phyloP scores from a whole-genome alignment of 1,139 yeast species.

The Yarrowia galli region DNA sequence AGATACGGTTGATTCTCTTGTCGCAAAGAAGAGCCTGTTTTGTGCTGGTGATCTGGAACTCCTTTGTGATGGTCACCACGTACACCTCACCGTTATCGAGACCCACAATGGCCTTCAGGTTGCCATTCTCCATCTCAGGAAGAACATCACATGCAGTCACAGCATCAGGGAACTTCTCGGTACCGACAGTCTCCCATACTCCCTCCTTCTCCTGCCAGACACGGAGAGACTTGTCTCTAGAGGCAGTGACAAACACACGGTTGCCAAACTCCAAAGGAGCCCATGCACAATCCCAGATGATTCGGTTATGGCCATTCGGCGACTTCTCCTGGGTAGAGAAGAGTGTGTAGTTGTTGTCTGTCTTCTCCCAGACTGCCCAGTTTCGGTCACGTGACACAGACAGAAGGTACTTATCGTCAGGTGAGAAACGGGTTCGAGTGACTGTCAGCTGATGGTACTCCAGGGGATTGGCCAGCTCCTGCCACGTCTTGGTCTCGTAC shows the following conservation, averaged over 20 bases:
- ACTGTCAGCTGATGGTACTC: constrained; percentile 84
- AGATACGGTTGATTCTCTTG: constrained; percentile 61
- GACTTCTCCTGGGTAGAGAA: constrained; percentile 53
- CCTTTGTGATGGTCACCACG: constrained; percentile 47
- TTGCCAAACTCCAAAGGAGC: constrained; percentile 42
- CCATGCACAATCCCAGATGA: constrained; percentile 97
- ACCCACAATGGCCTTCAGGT: constrained; percentile 66
- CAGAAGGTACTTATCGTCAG: constrained; percentile 68
- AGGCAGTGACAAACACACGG: constrained; percentile 72
- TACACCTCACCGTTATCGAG: constrained; percentile 67
- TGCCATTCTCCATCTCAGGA: constrained; percentile 47
- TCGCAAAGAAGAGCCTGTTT: constrained; percentile 60
- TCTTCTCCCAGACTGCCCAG: constrained; percentile 75
- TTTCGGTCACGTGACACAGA: constrained; percentile 93
- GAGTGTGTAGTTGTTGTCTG: constrained; percentile 52
- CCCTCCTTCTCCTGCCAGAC: constrained; percentile 60
- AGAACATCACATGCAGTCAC: constrained; percentile 76
- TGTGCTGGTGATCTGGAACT: constrained; percentile 45
- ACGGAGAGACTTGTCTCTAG: constrained; percentile 83
- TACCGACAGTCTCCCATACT: constrained; percentile 43
- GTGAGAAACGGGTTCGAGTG: constrained; percentile 80
- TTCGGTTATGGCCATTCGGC: constrained; percentile 82
- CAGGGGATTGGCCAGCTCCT: constrained; percentile 57
- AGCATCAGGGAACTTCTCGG: constrained; percentile 55
- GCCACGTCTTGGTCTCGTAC: constrained; percentile 71